These are phyloP conservation scores for Chaetoceros tenuissimus DNA, from an alignment of 108 stramenopile species.

Conservation along the genomic window DNA sequence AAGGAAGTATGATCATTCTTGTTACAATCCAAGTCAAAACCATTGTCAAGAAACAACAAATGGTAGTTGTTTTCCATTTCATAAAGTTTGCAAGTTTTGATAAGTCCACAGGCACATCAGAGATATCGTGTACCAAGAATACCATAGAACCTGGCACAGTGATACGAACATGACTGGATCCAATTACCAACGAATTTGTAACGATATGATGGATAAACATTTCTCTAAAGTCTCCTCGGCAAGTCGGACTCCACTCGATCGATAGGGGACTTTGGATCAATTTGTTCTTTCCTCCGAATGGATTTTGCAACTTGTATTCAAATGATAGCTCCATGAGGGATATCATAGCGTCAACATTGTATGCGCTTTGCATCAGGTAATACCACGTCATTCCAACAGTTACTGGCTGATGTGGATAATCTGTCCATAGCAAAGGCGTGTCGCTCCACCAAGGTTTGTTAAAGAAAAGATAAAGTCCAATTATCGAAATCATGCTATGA, in stretches of 20 bases:
- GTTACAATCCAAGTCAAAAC: constrained; percentile 68
- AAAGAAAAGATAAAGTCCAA: constrained; percentile 51
- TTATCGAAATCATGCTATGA: constrained; percentile 50
- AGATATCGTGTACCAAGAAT: constrained; percentile 76
- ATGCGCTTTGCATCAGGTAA: constrained; percentile 72
- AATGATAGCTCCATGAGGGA: constrained; percentile 59
- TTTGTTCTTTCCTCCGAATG: constrained; percentile 5
- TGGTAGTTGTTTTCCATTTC: constrained; percentile 77
- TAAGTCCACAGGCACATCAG: constrained; percentile 81
- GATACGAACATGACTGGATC: constrained; percentile 54
- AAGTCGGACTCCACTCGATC: constrained; percentile 49
- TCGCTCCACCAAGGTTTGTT: constrained; percentile 64
- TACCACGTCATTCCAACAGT: constrained; percentile 81
- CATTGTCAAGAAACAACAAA: constrained; percentile 53
- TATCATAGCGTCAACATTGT: constrained; percentile 78
- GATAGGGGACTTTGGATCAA: constrained; percentile 8
- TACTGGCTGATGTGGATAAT: constrained; percentile 59
- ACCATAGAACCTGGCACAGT: constrained; percentile 72
- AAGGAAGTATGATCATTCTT: constrained; percentile 57
- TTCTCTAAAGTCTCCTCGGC: constrained; percentile 83
- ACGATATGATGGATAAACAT: constrained; percentile 85
- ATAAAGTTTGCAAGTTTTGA: constrained; percentile 85
- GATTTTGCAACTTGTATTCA: constrained; percentile 12
- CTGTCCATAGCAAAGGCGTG: constrained; percentile 39
- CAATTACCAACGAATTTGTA: constrained; percentile 62